Evolutionary conservation across 768 basidiomycete species (phyloP).

Genomic region (Termitomyces sp.): DNA sequence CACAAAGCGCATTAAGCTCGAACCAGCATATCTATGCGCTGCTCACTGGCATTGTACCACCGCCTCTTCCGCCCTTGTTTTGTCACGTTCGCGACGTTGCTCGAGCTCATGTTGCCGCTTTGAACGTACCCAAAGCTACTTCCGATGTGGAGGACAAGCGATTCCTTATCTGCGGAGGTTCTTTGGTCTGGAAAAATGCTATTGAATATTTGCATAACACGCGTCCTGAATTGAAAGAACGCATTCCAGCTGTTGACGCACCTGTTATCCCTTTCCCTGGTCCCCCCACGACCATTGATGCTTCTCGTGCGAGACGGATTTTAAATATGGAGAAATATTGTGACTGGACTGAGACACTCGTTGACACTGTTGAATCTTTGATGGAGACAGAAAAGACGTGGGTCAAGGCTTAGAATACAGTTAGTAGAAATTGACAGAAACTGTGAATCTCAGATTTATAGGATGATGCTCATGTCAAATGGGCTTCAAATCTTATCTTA

Average conservation of each 20-base stretch:
- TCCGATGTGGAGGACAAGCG: constrained; percentile 27
- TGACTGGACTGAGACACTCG: constrained; percentile 16
- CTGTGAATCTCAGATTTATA: too few relatives aligned
- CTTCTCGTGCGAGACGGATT: constrained; percentile 11
- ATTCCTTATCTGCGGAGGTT: constrained; percentile 24
- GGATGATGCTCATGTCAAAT: too few relatives aligned
- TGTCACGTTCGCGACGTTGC: constrained; percentile 31
- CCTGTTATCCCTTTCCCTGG: constrained; percentile 10
- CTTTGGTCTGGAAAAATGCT: constrained; percentile 19
- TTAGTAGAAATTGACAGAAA: neutral
- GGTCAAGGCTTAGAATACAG: constrained; percentile 1
- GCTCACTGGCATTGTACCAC: constrained; percentile 22
- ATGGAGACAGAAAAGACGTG: constrained; percentile 18
- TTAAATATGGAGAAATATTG: constrained; percentile 17
- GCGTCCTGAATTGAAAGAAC: constrained; percentile 23
- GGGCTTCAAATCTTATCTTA: neutral
- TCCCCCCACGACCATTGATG: constrained; percentile 11
- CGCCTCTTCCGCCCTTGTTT: constrained; percentile 19
- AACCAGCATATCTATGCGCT: constrained; percentile 24
- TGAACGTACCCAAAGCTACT: constrained; percentile 19
- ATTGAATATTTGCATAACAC: constrained; percentile 22
- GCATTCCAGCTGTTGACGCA: constrained; percentile 16
- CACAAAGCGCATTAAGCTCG: constrained; percentile 22
- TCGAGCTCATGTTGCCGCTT: constrained; percentile 26
- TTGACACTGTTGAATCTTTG: constrained; percentile 12